These are phyloP conservation scores for Candida germanica DNA, from an alignment of 805 yeast species.

Conservation along the genomic window DNA sequence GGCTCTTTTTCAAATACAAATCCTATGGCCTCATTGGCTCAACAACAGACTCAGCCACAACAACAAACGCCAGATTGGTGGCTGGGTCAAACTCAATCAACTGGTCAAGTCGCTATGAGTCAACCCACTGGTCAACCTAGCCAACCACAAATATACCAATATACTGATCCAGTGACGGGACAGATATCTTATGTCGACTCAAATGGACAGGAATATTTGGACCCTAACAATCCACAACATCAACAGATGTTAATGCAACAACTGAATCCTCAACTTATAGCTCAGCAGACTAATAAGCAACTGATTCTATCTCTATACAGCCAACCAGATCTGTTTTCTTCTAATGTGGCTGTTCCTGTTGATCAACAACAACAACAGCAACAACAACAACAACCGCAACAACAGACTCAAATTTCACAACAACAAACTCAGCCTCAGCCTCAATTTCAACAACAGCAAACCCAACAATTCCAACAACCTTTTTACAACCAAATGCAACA, in stretches of 20 bases:
- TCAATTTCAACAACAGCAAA: constrained; percentile 4
- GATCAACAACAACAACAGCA: constrained; percentile 9
- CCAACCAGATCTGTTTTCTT: constrained; percentile 30
- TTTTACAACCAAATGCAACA: constrained; percentile 11
- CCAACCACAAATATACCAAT: constrained; percentile 57
- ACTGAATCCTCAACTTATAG: constrained; percentile 30
- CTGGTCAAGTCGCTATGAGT: constrained; percentile 4
- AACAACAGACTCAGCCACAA: constrained; percentile 6
- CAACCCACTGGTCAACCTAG: constrained; percentile 4
- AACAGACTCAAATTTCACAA: constrained; percentile 6
- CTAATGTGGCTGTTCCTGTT: constrained; percentile 26
- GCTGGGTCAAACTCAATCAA: constrained; percentile 3
- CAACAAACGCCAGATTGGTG: constrained; percentile 22
- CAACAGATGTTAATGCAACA: constrained; percentile 37
- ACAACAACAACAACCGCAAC: constrained; percentile 15
- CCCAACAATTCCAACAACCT: constrained; percentile 12
- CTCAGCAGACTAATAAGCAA: constrained; percentile 38
- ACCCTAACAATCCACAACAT: constrained; percentile 45
- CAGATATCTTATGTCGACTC: constrained; percentile 63
- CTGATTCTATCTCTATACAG: constrained; percentile 40
- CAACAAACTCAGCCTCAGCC: constrained; percentile 2
- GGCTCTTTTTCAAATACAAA: constrained; percentile 22
- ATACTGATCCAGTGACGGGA: constrained; percentile 71
- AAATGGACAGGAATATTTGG: constrained; percentile 61
- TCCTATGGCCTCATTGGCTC: constrained; percentile 20